Base-by-base conservation (phyloP, 192 early-diverging fungal genomes). In the Coemansia sp. region DNA sequence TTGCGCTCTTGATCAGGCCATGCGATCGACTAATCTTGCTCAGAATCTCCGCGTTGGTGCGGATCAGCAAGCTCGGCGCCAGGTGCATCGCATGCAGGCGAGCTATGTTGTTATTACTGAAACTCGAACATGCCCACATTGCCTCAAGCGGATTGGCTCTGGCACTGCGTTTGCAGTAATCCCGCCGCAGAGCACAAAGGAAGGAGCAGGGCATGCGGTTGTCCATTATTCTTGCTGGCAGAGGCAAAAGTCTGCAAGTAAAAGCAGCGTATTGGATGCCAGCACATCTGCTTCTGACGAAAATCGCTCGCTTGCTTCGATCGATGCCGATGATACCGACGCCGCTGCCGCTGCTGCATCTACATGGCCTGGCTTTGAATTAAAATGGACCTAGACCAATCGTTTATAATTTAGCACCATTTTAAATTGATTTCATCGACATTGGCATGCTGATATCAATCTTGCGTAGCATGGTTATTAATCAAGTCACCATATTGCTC, bases 181-280 rank as follows among this genome's bases (percentile, higher is more conserved):
- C 48, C 72, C 73, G 20, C 20, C 60, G 11, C 63, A 63, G 7
- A 48, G 56, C 17, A 40, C 22, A 20, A 42, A 29, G n/a, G 58
- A 61, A 38, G 52, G 32, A 6, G 10, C 29, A 5, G 65, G 65
- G 50, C 70, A 72, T 29, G 28, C 49, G 31, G 78, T 81, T 20
- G 73, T 84, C 12, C 83, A 84, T 22, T 84, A 78, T 60, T 81
- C 83, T 42, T 84, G 83, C 67, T 80, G 67, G 69, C 78, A 81
- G 68, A 67, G 83, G 18, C 66, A 64, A 45, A 72, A 64, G 65
- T 54, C 73, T 22, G 64, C 64, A 5, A 61, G 64, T 64, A 5
- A 38, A 25, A 14, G 1, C 64, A 30, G 31, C 32, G 30, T 14
- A 40, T 28, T 33, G 8, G 40, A 65, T 30, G 20, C 38, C 49